Evolutionary conservation across 2,329 filamentous ascomycete species (phyloP).

Genomic region (Aspergillus persii): DNA sequence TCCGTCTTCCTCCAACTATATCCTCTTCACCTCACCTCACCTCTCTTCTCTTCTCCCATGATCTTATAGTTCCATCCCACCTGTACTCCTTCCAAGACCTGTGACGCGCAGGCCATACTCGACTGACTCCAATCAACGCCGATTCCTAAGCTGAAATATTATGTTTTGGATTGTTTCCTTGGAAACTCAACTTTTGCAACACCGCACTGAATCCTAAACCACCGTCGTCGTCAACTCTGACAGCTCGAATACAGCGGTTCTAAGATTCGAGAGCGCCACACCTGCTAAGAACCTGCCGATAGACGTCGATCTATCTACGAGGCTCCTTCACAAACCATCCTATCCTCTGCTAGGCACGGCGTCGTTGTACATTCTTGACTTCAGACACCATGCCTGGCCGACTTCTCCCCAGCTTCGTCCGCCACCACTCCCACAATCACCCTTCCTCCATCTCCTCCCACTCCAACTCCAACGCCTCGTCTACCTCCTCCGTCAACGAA

Average conservation of each 20-base stretch:
- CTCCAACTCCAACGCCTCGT: conserved; percentile 38
- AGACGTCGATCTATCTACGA: neutral
- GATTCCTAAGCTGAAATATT: conserved; percentile 8
- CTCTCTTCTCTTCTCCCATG: neutral
- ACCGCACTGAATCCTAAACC: conserved; percentile 26
- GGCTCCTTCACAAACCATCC: neutral
- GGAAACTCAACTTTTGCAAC: conserved; percentile 20
- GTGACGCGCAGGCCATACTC: neutral
- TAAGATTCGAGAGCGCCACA: neutral
- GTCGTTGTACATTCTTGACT: neutral
- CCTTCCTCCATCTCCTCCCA: conserved; percentile 28
- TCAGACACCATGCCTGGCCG: conserved; percentile 38
- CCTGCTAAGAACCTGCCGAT: neutral
- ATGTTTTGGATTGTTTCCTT: conserved; percentile 20
- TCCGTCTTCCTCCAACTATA: neutral
- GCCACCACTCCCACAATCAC: conserved; percentile 32
- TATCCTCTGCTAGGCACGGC: neutral
- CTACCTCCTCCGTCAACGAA: conserved; percentile 39
- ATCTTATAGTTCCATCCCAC: neutral
- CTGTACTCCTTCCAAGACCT: neutral
- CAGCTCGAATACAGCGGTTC: neutral
- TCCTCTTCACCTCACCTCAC: neutral
- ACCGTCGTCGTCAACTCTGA: neutral
- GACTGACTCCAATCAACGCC: neutral
- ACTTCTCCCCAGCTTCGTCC: conserved; percentile 40